Base-by-base conservation (phyloP, 2,329 filamentous ascomycete species). In the Emmonsia crescens region DNA sequence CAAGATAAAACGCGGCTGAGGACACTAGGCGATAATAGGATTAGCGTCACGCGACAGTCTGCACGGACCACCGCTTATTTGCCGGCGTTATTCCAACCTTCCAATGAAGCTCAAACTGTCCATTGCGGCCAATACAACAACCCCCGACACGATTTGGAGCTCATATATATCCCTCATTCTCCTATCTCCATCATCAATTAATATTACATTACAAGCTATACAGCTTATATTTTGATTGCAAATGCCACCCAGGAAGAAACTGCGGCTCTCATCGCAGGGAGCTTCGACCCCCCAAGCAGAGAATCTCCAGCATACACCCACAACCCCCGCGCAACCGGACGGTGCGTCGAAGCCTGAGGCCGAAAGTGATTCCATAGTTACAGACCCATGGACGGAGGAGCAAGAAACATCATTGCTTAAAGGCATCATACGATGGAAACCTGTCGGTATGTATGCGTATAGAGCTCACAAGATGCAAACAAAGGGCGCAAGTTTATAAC, bases 361-460 rank as follows among this genome's bases (percentile, higher is more conserved):
- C n/a, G 72, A 73, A 21, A 75, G 77, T 63, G 77, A 85, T 64
- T 58, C 62, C 19, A 70, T 80, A 3, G 74, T 83, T 57, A 83
- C 85, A 61, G 89, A 93, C 66, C 84, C 87, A 31, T 99, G 94
- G 94, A 96, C 91, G 3, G 92, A 96, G 70, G 93, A 96, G 71
- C 94, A 99, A 75, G 88, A 96, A 67, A 91, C 90, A 0, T 92
- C 91, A 48, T 81, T 99, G 0, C 91, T 96, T 77, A 96, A 96
- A 73, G 91, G 87, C 59, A 88, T 97, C 67, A 92, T 97, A 66
- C 84, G 87, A 71, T 96, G 89, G 88, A 99, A 99, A 73, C 94
- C 94, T n/a, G 93, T 93, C 48, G 93, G 91, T 90, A 72, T 66
- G 75, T 74, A 58, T 57, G 46, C n/a, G 29, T 29, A 27, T 29